These are phyloP conservation scores for Paecilomyces formosus DNA, from an alignment of 2,329 filamentous ascomycete species.

Conservation along the genomic window DNA sequence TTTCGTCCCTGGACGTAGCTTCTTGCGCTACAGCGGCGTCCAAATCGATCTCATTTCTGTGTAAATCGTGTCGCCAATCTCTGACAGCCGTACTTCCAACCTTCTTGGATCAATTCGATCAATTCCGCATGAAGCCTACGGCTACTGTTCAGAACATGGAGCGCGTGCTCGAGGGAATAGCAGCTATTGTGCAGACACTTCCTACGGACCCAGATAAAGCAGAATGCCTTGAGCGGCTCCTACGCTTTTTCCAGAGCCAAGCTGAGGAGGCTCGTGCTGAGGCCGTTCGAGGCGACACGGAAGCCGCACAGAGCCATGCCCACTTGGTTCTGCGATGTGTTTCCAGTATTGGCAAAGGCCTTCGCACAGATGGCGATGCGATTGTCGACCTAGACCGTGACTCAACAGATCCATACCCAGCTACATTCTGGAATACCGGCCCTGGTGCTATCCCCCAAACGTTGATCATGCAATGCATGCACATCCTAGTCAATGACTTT, in stretches of 20 bases:
- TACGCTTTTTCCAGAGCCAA: slow-evolving; percentile 29
- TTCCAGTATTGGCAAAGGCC: slow-evolving; percentile 34
- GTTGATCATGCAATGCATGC: slow-evolving; percentile 33
- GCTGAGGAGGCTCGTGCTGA: slow-evolving; percentile 26
- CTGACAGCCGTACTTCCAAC: slow-evolving; percentile 34
- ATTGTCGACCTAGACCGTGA: slow-evolving; percentile 24
- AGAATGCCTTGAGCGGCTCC: slow-evolving; percentile 29
- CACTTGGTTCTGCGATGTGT: slow-evolving; percentile 32
- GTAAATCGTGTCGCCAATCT: slow-evolving; percentile 35
- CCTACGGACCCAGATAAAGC: slow-evolving; percentile 32
- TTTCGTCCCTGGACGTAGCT: slow-evolving; percentile 35
- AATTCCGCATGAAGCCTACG: slow-evolving; percentile 29
- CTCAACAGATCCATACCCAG: slow-evolving; percentile 19
- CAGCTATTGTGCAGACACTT: slow-evolving; percentile 36
- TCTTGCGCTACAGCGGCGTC: slow-evolving; percentile 35
- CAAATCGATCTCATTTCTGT: slow-evolving; percentile 36
- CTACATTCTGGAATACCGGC: slow-evolving; percentile 31
- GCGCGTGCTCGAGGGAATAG: slow-evolving; percentile 37
- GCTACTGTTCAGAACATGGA: slow-evolving; percentile 31
- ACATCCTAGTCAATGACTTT: slow-evolving; percentile 32
- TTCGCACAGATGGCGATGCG: slow-evolving; percentile 29
- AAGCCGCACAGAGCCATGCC: slow-evolving; percentile 25
- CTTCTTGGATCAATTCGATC: slow-evolving; percentile 35
- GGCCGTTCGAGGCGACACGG: slow-evolving; percentile 19
- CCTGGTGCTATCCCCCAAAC: slow-evolving; percentile 23